A percentile compares a stretch with the other conserved stretches of the same genome.
These are phyloP conservation scores for Xylaria sp. DNA, from an alignment of 2,329 filamentous ascomycete species.

Conservation along the genomic window DNA sequence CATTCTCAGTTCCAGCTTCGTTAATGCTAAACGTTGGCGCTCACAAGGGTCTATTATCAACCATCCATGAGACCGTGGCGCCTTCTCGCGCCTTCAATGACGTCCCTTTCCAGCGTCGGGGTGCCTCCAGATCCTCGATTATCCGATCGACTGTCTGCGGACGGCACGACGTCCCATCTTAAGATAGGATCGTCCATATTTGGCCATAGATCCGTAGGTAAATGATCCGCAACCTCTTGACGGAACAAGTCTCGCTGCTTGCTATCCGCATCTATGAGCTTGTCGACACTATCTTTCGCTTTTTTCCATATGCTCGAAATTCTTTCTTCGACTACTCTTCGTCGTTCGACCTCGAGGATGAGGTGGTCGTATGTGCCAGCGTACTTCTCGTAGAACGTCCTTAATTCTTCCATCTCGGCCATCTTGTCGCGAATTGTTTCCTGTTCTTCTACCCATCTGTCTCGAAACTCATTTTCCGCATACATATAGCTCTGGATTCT, in stretches of 20 bases:
- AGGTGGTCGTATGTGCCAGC: slow-evolving; percentile 84
- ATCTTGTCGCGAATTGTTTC: slow-evolving; percentile 75
- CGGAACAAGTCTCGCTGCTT: slow-evolving; percentile 81
- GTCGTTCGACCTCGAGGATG: slow-evolving; percentile 83
- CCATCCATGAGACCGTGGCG: slow-evolving; percentile 25
- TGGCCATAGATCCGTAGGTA: slow-evolving; percentile 90
- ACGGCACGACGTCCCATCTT: slow-evolving; percentile 61
- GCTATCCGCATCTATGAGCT: slow-evolving; percentile 78
- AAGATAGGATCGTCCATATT: slow-evolving; percentile 72
- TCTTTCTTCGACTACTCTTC: slow-evolving; percentile 77
- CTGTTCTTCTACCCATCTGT: slow-evolving; percentile 79
- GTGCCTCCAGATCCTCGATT: slow-evolving; percentile 39
- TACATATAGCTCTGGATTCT: slow-evolving; percentile 73
- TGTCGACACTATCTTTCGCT: slow-evolving; percentile 79
- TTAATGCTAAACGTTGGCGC: slow-evolving; percentile 12
- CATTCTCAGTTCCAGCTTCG: slow-evolving; percentile 10
- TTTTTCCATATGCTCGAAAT: slow-evolving; percentile 80
- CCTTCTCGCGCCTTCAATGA: slow-evolving; percentile 32
- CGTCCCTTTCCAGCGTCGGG: slow-evolving; percentile 45
- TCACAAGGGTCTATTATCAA: slow-evolving; percentile 15
- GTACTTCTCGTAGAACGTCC: slow-evolving; percentile 89
- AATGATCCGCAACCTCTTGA: slow-evolving; percentile 82
- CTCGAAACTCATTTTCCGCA: slow-evolving; percentile 71
- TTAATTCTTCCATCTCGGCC: slow-evolving; percentile 79
- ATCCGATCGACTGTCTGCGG: slow-evolving; percentile 49